phyloP scores from a whole-genome alignment of 2,329 filamentous ascomycete genomes.

The Aspergillus clavatus region DNA sequence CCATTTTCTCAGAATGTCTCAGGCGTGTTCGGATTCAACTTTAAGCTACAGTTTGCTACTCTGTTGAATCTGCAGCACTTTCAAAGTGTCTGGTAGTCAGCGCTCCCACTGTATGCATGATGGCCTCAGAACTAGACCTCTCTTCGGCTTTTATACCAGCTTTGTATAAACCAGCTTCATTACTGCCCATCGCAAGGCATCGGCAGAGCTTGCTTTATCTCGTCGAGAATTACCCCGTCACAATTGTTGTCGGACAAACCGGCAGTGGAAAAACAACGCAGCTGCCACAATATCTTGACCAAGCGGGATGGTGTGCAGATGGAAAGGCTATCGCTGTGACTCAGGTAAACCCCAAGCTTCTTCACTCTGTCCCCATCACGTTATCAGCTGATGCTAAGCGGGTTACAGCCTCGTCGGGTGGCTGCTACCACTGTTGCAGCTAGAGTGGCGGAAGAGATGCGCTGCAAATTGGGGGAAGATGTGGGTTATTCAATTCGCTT shows the following conservation, averaged over 20 bases:
- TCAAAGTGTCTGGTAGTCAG: too few species aligned
- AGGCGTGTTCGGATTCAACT: not conserved
- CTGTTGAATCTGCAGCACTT: not conserved
- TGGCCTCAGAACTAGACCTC: constrained; percentile 43
- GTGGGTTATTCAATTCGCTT: constrained; percentile 89
- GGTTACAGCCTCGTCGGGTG: constrained; percentile 70
- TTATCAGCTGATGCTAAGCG: constrained; percentile 6
- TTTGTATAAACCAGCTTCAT: constrained; percentile 75
- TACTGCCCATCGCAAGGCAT: constrained; percentile 84
- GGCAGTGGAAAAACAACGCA: constrained; percentile 96
- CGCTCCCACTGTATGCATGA: constrained; percentile 17
- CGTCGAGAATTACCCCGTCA: constrained; percentile 77
- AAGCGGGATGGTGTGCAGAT: constrained; percentile 81
- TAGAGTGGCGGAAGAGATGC: constrained; percentile 83
- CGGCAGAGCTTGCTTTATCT: constrained; percentile 75
- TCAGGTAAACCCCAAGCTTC: constrained; percentile 59
- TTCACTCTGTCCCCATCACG: not conserved
- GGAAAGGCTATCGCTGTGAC: constrained; percentile 83
- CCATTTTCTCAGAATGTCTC: not conserved
- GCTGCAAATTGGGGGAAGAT: constrained; percentile 80
- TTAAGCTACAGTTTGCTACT: not conserved
- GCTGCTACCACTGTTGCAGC: constrained; percentile 86
- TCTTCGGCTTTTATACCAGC: constrained; percentile 62
- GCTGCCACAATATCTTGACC: constrained; percentile 83
- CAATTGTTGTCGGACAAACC: constrained; percentile 87